Evolutionary conservation across 352 stramenopile species (phyloP), one percentile per base, ranked within the genome.

Genomic region (Thraustotheca clavata): DNA sequence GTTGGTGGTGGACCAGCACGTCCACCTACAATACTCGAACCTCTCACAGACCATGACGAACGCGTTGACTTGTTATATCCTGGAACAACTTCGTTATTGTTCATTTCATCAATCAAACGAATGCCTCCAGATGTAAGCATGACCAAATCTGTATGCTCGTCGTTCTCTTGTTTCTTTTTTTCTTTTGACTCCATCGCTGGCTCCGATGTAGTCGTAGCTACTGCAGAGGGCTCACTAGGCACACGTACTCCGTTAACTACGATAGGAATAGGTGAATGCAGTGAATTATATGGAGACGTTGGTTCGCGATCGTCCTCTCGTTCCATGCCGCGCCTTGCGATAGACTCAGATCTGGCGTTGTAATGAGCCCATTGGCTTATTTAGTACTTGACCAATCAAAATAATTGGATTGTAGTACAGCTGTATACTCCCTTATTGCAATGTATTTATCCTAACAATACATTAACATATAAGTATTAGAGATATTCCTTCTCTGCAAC

Each of bases 51-150:
- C 57, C 57, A 65, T 18, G 57, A 65, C 57, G 57, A 65, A 11
- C 57, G 57, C 11, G 57, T 65, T 6, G 57, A 65, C 14, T 65
- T 54, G 57, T 65, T 50, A 29, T 50, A 50, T 22, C 43, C 43
- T 6, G 43, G 43, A 22, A 50, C 43, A 14, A 50, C 43, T 29
- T 50, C 9, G 39, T 65, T 65, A 12, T 50, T 41, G n/a, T 54
- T 54, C n/a, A 4, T 46, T 52, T 65, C 57, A 18, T 65, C 57
- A 24, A 6, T 5, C 6, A 50, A 14, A 29, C 43, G 43, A 29
- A 50, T 50, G 14, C 43, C 43, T 12, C 43, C 43, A 14, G 43
- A 22, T 6, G 43, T 50, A 29, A 50, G 43, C 43, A 50, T 50
- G 6, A 50, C 43, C 6, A 50, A 29, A 12, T 50, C 43, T 14